Evolutionary conservation across 2,329 filamentous ascomycete species (phyloP).

Genomic region (Nemania serpens): DNA sequence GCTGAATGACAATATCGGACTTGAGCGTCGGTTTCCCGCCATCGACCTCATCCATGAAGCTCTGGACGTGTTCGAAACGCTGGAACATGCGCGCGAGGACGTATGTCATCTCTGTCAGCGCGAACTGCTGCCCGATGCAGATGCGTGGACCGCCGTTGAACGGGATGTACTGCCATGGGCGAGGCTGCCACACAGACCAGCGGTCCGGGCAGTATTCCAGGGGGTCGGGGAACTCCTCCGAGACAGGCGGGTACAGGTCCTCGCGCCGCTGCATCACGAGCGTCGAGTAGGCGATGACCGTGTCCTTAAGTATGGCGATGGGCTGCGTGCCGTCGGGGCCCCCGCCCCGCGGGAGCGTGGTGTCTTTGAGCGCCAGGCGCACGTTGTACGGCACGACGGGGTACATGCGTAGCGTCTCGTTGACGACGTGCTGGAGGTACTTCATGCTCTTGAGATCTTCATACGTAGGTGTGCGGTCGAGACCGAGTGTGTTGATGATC

Average conservation of each 20-base stretch:
- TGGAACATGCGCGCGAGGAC: conserved; percentile 75
- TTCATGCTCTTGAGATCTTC: conserved; percentile 85
- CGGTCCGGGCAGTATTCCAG: conserved; percentile 67
- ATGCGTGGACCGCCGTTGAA: conserved; percentile 77
- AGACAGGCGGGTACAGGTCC: conserved; percentile 62
- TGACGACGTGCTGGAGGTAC: conserved; percentile 74
- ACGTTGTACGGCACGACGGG: conserved; percentile 81
- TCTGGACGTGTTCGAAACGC: conserved; percentile 67
- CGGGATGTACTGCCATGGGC: conserved; percentile 73
- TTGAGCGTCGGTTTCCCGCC: conserved; percentile 58
- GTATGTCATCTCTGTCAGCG: conserved; percentile 76
- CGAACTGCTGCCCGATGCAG: conserved; percentile 82
- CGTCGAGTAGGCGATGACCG: conserved; percentile 67
- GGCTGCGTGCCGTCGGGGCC: conserved; percentile 66
- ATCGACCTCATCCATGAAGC: conserved; percentile 59
- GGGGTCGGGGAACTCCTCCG: conserved; percentile 52
- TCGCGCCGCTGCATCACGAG: conserved; percentile 73
- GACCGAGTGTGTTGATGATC: conserved; percentile 70
- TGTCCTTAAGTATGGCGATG: conserved; percentile 68
- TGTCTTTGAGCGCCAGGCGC: conserved; percentile 72
- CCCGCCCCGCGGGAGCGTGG: conserved; percentile 73
- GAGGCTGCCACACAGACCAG: conserved; percentile 67
- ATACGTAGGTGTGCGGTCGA: conserved; percentile 69
- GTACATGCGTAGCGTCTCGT: conserved; percentile 79
- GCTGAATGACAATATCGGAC: conserved; percentile 64